Evolutionary conservation across 2,329 filamentous ascomycete genomes (phyloP).

Genomic region (Exophiala sideris): DNA sequence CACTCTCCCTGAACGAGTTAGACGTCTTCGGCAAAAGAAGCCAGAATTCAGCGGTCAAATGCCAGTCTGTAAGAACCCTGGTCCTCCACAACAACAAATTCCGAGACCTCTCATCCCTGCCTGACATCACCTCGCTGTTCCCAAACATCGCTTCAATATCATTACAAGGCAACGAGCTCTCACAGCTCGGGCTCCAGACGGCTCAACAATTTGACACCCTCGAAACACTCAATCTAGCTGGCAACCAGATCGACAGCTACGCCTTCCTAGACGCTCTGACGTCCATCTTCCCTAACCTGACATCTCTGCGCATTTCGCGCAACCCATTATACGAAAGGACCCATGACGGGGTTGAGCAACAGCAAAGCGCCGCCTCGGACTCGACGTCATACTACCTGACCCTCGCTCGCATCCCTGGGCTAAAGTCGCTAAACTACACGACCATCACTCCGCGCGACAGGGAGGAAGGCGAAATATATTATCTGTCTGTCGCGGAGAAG

Average conservation of each 20-base stretch:
- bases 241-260: constrained; percentile 69
- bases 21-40: constrained; percentile 8
- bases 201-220: constrained; percentile 54
- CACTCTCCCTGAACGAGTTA: constrained; percentile 23
- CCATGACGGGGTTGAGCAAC: constrained; percentile 12
- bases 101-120: constrained; percentile 35
- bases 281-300: constrained; percentile 67
- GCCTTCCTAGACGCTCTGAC: constrained; percentile 68
- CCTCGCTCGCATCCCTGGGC: constrained; percentile 33
- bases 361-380: constrained; percentile 27
- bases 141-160: constrained; percentile 48
- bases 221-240: constrained; percentile 68
- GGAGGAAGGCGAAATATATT: constrained; percentile 87
- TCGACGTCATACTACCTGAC: constrained; percentile 27
- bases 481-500: constrained; percentile 76
- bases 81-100: constrained; percentile 50
- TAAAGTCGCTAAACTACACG: constrained; percentile 47
- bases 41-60: neutral
- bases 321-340: constrained; percentile 73
- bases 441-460: constrained; percentile 70
- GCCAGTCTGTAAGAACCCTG: constrained; percentile 48
- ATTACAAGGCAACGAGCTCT: constrained; percentile 74
- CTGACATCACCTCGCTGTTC: constrained; percentile 56
- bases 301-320: constrained; percentile 72
- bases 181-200: constrained; percentile 23